Evolutionary conservation across 345 rosid genomes (phyloP).

Genomic region (Geranium rotundifolium): DNA sequence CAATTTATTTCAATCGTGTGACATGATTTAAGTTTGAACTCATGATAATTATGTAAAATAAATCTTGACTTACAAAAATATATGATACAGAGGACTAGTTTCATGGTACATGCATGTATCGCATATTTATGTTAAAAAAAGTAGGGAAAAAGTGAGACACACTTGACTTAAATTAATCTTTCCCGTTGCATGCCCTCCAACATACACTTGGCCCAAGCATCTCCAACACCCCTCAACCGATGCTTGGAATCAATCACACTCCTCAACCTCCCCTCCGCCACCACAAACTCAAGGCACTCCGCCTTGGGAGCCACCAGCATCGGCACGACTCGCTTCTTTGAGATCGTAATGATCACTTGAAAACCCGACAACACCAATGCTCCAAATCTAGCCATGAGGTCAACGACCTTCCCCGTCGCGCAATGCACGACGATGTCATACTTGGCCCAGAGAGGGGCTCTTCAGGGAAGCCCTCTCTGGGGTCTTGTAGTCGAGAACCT

Average conservation of each 20-base stretch:
- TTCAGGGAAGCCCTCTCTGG: slow-evolving; percentile 4
- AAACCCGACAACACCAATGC: background rate
- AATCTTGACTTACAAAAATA: too few species aligned
- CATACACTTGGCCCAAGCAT: slow-evolving; percentile 3
- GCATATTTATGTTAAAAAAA: too few species aligned
- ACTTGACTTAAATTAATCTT: background rate
- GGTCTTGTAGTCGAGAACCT: slow-evolving; percentile 3
- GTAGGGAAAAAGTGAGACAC: too few species aligned
- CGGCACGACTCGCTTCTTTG: slow-evolving; percentile 4
- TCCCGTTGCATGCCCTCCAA: slow-evolving; percentile 3
- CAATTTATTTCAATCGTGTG: too few species aligned
- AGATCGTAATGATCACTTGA: background rate
- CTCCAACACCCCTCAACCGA: background rate
- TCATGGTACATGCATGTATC: too few species aligned
- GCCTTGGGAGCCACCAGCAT: background rate
- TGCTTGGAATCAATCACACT: slow-evolving; percentile 9
- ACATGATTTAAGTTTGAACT: too few species aligned
- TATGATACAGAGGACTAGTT: too few species aligned
- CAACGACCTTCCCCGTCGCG: slow-evolving; percentile 4
- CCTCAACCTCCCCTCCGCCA: slow-evolving; percentile 8
- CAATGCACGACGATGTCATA: slow-evolving; percentile 4
- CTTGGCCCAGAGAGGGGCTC: slow-evolving; percentile 7
- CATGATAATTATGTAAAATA: too few species aligned
- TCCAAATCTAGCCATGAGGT: background rate
- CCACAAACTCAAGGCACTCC: slow-evolving; percentile 1